Evolutionary conservation across 2,329 filamentous ascomycete species (phyloP), one percentile per base, ranked within the genome.

Genomic region (Dactylellina leptospora): DNA sequence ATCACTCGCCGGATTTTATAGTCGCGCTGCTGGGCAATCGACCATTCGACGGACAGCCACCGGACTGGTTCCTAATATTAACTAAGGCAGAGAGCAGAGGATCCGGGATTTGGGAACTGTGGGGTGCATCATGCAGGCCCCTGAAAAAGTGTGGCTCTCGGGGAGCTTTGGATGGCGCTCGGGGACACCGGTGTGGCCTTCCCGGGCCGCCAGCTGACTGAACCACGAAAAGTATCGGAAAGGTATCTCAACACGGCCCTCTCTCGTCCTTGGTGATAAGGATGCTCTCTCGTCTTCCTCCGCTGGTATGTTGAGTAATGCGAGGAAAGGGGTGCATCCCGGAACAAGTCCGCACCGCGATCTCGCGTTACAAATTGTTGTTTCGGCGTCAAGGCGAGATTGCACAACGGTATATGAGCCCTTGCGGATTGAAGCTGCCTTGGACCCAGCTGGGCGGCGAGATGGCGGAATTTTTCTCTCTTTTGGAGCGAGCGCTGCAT

Each of bases 51-150:
- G 11, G 38, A 55, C 61, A 56, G 51, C 61, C 61, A 64, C 51
- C 44, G 56, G 48, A 48, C 56, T 61, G 56, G 66, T 71, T 63
- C 66, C 66, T 62, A 62, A 63, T 62, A 71, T 71, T 62, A 71
- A n/a, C 36, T 11, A 16, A 40, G 50, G 55, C 59, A 58, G 44
- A 68, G 53, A 27, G 20, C 6, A 4, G 38, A 25, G 56, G 50
- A 58, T 71, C 58, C 58, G 51, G 66, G 66, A 71, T 62, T 71
- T 71, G 64, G 64, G 64, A 70, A 70, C 55, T 71, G 66, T 56
- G 66, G 66, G 66, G 66, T 71, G 66, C 66, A 45, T 71, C 58
- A 71, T 71, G 66, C 66, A 56, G 66, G 59, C 58, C 66, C 66
- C 66, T 61, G 59, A 71, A 71, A 50, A 62, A 56, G 44, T 56